Base-by-base conservation (phyloP, 805 yeast genomes). In the Myxozyma melibiosi region DNA sequence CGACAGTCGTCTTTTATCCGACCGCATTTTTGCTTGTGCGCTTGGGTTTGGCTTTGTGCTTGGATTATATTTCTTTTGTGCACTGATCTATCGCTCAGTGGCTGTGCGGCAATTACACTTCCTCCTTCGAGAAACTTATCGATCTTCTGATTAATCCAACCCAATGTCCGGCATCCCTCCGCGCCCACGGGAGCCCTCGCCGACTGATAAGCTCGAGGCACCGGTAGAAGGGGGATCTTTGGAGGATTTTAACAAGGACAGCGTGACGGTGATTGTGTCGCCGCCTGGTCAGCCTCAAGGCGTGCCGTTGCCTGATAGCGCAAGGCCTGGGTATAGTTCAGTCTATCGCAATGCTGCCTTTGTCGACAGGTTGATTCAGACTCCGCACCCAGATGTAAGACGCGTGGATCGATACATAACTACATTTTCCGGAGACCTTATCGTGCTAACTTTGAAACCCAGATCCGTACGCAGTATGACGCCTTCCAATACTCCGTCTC, bases 281-380 rank as follows among this genome's bases (percentile, higher is more conserved):
- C 34, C 40, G 18, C 52, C 39, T 4, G 69, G 70, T 25, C 62
- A 67, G 49, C 58, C 65, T 22, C 79, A 75, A 65, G 75, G 76
- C 5, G 68, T 68, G 0, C 68, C 77, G 7, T 45, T 80, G 1
- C 78, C 81, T 1, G 74, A 74, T 24, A 61, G 78, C 11, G 67
- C 68, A 33, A 66, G 71, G 53, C 72, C 72, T 1, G 85, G 84
- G 5, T 79, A 70, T 68, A 80, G 86, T 27, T 76, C 80, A 1
- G 68, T 80, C 7, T 85, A 76, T 66, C 72, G 89, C 53, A 82
- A 76, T 63, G 68, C 70, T 11, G 63, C 70, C 13, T 62, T 73
- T 4, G 68, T 72, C 16, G 73, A 70, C 25, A 63, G 66, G 13
- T 63, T 71, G 22, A 37, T 70, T 11, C 61, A 69, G 41, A 41